These are phyloP conservation scores for Diaporthe citri DNA, from an alignment of 2,329 filamentous ascomycete species.

Conservation along the genomic window DNA sequence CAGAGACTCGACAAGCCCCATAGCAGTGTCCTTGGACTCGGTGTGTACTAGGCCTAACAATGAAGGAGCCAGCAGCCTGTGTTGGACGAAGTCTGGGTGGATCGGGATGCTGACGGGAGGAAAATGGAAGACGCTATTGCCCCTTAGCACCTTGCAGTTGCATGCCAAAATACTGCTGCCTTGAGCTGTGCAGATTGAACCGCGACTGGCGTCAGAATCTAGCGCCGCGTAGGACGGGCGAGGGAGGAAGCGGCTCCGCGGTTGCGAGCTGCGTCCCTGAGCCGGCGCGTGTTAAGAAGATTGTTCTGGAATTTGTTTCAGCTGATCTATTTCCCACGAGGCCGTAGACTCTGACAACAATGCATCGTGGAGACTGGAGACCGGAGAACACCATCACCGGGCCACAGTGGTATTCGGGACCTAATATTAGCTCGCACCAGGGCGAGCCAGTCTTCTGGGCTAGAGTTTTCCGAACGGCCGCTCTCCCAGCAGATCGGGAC, in stretches of 20 bases:
- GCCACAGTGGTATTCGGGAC: conserved; percentile 13
- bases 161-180: conserved; percentile 22
- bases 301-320: conserved; percentile 27
- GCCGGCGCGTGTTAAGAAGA: background rate
- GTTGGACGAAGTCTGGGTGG: background rate
- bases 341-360: background rate
- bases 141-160: background rate
- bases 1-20: background rate
- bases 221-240: conserved; percentile 9
- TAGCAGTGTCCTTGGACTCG: background rate
- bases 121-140: background rate
- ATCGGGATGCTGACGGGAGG: background rate
- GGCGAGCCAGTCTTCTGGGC: conserved; percentile 2
- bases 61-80: background rate
- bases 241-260: background rate
- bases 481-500: conserved; percentile 25
- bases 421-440: conserved; percentile 14
- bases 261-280: background rate
- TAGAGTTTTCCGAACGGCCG: background rate
- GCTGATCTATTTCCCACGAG: conserved; percentile 24
- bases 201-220: background rate
- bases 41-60: background rate
- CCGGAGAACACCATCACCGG: conserved; percentile 24
- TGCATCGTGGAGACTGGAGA: conserved; percentile 7
- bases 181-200: background rate